Conservation (phyloP, 768 basidiomycete species). For the Psilocybe tampanensis region DNA sequence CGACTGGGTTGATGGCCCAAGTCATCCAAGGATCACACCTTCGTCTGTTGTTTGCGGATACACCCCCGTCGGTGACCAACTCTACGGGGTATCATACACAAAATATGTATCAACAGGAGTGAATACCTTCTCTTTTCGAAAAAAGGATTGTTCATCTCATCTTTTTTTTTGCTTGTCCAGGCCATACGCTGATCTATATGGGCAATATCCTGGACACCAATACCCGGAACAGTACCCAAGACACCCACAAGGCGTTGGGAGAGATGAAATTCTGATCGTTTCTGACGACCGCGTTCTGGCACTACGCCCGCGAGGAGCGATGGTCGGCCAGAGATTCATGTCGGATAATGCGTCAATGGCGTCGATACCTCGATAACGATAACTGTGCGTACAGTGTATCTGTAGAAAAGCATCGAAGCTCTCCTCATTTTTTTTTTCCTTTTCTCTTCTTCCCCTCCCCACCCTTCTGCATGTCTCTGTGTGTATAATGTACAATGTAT, state of each 20-base stretch:
- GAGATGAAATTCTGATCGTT: constrained; percentile 88
- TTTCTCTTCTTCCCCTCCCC: not conserved
- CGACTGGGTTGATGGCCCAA: constrained; percentile 89
- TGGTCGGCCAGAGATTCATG: constrained; percentile 35
- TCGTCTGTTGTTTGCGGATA: constrained; percentile 90
- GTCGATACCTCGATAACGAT: constrained; percentile 39
- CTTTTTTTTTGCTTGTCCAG: constrained; percentile 2
- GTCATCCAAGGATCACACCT: constrained; percentile 94
- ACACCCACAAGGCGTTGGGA: constrained; percentile 52
- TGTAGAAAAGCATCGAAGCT: not conserved
- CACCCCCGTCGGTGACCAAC: constrained; percentile 83
- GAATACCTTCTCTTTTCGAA: constrained; percentile 2
- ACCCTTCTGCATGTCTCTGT: not conserved
- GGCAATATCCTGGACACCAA: constrained; percentile 15
- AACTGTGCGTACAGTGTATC: not conserved
- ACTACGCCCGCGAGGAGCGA: constrained; percentile 51
- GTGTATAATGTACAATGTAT: not conserved
- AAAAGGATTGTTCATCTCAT: not conserved
- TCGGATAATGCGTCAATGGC: constrained; percentile 48
- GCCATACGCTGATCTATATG: constrained; percentile 20
- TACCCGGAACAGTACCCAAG: constrained; percentile 48
- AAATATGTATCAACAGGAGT: constrained; percentile 30
- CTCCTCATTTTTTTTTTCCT: not conserved
- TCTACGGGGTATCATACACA: constrained; percentile 38
- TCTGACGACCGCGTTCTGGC: constrained; percentile 86